Evolutionary conservation across 1,284 basidiomycete species (phyloP), one percentile per base, ranked within the genome.

Genomic region (Ceratobasidium sp.): DNA sequence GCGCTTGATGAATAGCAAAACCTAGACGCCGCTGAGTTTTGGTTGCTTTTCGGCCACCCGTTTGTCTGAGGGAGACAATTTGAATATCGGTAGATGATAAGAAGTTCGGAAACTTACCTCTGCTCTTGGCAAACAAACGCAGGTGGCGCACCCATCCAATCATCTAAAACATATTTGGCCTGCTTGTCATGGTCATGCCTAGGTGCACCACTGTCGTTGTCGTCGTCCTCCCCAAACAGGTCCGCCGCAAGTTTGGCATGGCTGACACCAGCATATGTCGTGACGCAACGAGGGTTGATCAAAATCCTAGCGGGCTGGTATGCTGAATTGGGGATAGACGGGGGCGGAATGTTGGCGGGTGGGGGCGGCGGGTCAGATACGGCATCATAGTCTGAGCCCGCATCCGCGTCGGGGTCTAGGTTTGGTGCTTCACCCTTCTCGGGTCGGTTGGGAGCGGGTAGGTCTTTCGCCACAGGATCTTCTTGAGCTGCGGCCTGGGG

Each of bases 81-180:
- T 50, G 18, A 58, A 30, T 47, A 28, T 21, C 47, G 4, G 18
- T 14, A 32, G 23, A 23, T 21, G 8, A 0, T 26, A 21, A 75
- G 52, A 21, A 44, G 72, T 73, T 49, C 21, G n/a, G 18, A 30
- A 62, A 80, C 84, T 49, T 73, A 91, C 89, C 87, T 86, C 85
- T 98, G 96, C 81, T 98, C 96, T 82, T 98, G 96, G 80, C 96
- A 98, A 4, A 98, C 95, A 82, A 97, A 98, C 76, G 91, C 93
- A 80, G 96, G 94, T 0, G 96, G 96, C 2, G 96, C 94, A 32
- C 94, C 93, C 73, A 93, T 91, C 95, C 95, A 98, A 80, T 96
- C 94, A 67, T 96, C 94, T 73, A 98, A 81, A 0, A 92, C 86
- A 80, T 97, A 96, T 80, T 91, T 94, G 64, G 89, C 87, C 69